A percentile compares a stretch with the other conserved stretches of the same genome.
Conservation (phyloP, 2,329 filamentous ascomycete species). For the Alternaria brassicicola region DNA sequence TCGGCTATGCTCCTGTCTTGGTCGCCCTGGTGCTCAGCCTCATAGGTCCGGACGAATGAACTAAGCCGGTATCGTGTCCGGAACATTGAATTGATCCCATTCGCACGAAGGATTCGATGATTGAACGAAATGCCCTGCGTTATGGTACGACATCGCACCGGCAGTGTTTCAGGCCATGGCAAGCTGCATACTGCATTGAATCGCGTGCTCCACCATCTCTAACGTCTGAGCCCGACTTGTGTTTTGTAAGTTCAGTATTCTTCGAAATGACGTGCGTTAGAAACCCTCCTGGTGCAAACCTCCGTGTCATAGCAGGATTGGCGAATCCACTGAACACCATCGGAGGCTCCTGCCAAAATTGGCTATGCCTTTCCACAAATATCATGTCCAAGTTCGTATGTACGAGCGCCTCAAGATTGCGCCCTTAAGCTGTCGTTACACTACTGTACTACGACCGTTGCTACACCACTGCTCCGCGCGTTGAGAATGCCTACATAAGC, state of each 20-base stretch:
- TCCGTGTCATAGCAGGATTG: constrained; percentile 4
- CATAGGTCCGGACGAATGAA: constrained; percentile 12
- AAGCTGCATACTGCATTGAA: constrained; percentile 2
- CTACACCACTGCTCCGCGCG: constrained; percentile 9
- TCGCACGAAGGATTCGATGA: constrained; percentile 4
- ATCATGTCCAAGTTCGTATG: neutral
- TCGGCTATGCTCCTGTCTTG: constrained; percentile 12
- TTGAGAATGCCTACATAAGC: neutral
- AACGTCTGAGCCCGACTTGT: neutral
- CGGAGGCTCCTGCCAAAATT: constrained; percentile 1
- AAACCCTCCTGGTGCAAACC: constrained; percentile 3
- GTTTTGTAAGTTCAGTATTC: constrained; percentile 4
- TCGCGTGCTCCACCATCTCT: neutral
- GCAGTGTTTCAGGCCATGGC: constrained; percentile 13
- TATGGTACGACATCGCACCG: constrained; percentile 10
- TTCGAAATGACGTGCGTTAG: constrained; percentile 14
- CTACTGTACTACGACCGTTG: constrained; percentile 6
- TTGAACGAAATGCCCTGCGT: constrained; percentile 1
- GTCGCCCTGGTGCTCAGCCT: constrained; percentile 5
- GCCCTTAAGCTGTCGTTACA: constrained; percentile 2
- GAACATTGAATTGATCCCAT: constrained; percentile 1
- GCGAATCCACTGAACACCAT: constrained; percentile 5
- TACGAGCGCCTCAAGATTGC: neutral
- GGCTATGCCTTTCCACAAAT: neutral
- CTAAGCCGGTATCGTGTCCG: constrained; percentile 11